Evolutionary conservation across 805 yeast species (phyloP), one percentile per base, ranked within the genome.

Genomic region (Lipomyces japonicus): DNA sequence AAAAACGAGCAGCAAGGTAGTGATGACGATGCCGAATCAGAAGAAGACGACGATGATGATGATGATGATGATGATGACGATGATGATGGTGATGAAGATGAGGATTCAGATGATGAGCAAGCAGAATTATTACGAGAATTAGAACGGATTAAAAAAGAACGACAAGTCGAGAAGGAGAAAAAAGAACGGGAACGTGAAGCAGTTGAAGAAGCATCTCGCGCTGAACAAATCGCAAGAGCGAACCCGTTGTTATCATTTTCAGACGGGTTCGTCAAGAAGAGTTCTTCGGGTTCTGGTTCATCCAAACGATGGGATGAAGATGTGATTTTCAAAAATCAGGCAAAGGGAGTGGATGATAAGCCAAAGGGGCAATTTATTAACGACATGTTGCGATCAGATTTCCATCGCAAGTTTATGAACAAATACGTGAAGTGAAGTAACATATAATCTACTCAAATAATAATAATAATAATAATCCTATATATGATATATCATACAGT

Each of bases 371-470:
- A 63, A 7, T 65, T 64, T 45, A 59, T 68, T 32, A 68, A 69
- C 46, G 72, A 68, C 42, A 58, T 67, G 60, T 36, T 68, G n/a
- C 50, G 71, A 39, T 67, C 72, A 1, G 71, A 69, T 19, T 68
- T 68, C 46, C 72, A 68, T 50, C 56, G 60, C 25, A 64, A 66
- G 54, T 68, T 68, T 50, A 59, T 68, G 65, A 52, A 65, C 55
- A 64, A 64, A 51, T 68, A 67, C 40, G 55, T 69, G n/a, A n/a
- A n/a, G n/a, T n/a, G n/a, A n/a, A n/a, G 14, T 28, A 28, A 10
- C 32, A 28, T 28, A 28, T 14, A 28, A 28, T 28, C 14, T 14
- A 28, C 14, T 28, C 14, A 14, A 28, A n/a, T n/a, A n/a, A n/a
- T n/a, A n/a, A n/a, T n/a, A n/a, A n/a, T n/a, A n/a, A n/a, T n/a